Conservation (phyloP, 208 protist species). For the Jaenimonas drosophilae region DNA sequence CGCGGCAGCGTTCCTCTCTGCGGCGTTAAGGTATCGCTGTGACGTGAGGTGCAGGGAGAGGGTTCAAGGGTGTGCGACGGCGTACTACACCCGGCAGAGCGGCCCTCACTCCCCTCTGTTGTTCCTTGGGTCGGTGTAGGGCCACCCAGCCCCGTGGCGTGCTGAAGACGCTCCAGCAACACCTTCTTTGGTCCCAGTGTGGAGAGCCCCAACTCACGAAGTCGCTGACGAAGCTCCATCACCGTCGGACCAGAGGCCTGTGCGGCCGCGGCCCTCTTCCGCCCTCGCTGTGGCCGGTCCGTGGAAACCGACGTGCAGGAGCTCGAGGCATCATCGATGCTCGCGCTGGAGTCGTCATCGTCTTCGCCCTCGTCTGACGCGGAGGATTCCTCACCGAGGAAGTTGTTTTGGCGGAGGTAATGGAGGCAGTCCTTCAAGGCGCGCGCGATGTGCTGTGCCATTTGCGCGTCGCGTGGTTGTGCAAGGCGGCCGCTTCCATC, state of each 20-base stretch:
- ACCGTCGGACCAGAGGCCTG: too few species aligned
- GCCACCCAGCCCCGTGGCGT: too few species aligned
- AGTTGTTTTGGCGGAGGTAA: constrained; percentile 18
- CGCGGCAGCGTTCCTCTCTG: too few species aligned
- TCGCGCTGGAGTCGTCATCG: neutral
- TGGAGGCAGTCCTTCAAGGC: constrained; percentile 29
- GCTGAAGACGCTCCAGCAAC: constrained; percentile 30
- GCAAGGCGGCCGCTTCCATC: constrained; percentile 41
- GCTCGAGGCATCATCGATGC: neutral
- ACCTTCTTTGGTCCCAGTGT: constrained; percentile 32
- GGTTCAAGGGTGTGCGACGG: too few species aligned
- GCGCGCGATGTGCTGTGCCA: constrained; percentile 21
- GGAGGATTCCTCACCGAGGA: neutral
- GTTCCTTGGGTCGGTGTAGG: too few species aligned
- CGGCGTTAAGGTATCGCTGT: too few species aligned
- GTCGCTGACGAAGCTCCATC: constrained; percentile 6
- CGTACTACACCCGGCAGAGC: too few species aligned
- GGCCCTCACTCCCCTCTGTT: too few species aligned
- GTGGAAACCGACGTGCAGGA: too few species aligned
- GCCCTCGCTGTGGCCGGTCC: too few species aligned
- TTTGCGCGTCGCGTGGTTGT: constrained; percentile 23
- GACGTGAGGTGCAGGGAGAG: too few species aligned
- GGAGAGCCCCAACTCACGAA: constrained; percentile 27
- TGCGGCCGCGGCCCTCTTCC: too few species aligned
- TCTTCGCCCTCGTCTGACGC: neutral